phyloP scores from a whole-genome alignment of 352 stramenopile species.

The Globisporangium radiosum region DNA sequence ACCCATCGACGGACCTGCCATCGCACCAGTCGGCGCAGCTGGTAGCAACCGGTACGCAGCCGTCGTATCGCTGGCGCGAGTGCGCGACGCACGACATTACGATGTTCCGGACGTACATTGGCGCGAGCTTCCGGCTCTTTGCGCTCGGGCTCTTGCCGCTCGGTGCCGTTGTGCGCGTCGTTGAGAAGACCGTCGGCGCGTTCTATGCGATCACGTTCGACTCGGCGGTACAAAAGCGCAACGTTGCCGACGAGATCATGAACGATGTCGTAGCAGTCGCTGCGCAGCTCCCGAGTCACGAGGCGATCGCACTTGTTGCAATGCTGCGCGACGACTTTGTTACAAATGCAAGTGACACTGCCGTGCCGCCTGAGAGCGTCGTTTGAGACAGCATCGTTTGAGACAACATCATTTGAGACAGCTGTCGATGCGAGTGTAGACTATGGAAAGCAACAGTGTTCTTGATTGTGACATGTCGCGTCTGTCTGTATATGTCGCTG shows the following conservation, averaged over 20 bases:
- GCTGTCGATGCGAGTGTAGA: too few species aligned
- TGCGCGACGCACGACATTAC: constrained; percentile 59
- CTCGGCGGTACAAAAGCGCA: constrained; percentile 40
- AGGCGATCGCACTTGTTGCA: constrained; percentile 37
- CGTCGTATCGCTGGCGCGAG: constrained; percentile 60
- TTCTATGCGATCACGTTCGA: constrained; percentile 67
- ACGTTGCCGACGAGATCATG: constrained; percentile 54
- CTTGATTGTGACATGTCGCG: too few species aligned
- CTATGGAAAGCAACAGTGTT: too few species aligned
- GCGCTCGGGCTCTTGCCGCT: constrained; percentile 38
- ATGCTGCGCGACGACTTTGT: constrained; percentile 51
- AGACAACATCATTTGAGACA: too few species aligned
- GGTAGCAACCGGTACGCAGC: constrained; percentile 2
- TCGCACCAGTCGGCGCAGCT: constrained; percentile 6
- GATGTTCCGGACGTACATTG: constrained; percentile 77
- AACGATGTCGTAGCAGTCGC: constrained; percentile 49
- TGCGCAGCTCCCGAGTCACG: constrained; percentile 42
- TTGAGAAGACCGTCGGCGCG: constrained; percentile 45
- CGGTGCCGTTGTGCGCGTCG: constrained; percentile 48
- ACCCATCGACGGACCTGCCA: neutral
- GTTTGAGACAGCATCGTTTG: too few species aligned
- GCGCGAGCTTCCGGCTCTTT: constrained; percentile 56
- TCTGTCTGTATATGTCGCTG: too few species aligned
- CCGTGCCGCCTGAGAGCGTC: too few species aligned
- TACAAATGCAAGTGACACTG: neutral